These are phyloP conservation scores for Cytospora mali DNA, from an alignment of 2,329 filamentous ascomycete genomes.

Conservation along the genomic window DNA sequence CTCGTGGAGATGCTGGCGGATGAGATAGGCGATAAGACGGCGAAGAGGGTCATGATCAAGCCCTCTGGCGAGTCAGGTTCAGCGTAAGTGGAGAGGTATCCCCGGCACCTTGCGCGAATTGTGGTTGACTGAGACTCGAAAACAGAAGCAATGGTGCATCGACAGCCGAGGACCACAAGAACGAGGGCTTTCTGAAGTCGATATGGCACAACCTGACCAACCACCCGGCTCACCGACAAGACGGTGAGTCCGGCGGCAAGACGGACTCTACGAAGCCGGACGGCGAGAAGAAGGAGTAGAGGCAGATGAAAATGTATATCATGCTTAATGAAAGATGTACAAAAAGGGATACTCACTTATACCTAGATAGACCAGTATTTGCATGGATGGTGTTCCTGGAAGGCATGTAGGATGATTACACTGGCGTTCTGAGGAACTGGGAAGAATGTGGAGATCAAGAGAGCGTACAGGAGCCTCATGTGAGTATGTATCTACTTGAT, in stretches of 20 bases:
- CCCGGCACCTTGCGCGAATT: slow-evolving; percentile 9
- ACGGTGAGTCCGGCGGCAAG: slow-evolving; percentile 34
- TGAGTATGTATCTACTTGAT: neutral
- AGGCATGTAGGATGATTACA: slow-evolving; percentile 9
- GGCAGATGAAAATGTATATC: slow-evolving; percentile 13
- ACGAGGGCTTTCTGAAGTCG: slow-evolving; percentile 89
- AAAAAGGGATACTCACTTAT: slow-evolving; percentile 15
- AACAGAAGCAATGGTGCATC: slow-evolving; percentile 5
- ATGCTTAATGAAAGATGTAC: slow-evolving; percentile 16
- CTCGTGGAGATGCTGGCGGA: slow-evolving; percentile 95
- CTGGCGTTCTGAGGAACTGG: slow-evolving; percentile 14
- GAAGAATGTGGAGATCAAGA: slow-evolving; percentile 7
- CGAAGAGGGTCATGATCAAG: slow-evolving; percentile 77
- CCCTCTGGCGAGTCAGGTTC: slow-evolving; percentile 21
- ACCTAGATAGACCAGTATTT: slow-evolving; percentile 25
- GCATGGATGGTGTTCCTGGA: slow-evolving; percentile 24
- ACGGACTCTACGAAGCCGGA: slow-evolving; percentile 18
- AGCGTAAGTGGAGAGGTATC: slow-evolving; percentile 45
- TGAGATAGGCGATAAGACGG: slow-evolving; percentile 90
- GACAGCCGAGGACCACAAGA: slow-evolving; percentile 60
- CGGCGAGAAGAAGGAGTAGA: slow-evolving; percentile 27
- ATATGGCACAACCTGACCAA: slow-evolving; percentile 94
- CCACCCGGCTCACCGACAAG: slow-evolving; percentile 59
- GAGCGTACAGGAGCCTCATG: slow-evolving; percentile 4
- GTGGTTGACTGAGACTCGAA: neutral